Base-by-base conservation (phyloP, 306 rosid species). In the Quillaja saponaria region DNA sequence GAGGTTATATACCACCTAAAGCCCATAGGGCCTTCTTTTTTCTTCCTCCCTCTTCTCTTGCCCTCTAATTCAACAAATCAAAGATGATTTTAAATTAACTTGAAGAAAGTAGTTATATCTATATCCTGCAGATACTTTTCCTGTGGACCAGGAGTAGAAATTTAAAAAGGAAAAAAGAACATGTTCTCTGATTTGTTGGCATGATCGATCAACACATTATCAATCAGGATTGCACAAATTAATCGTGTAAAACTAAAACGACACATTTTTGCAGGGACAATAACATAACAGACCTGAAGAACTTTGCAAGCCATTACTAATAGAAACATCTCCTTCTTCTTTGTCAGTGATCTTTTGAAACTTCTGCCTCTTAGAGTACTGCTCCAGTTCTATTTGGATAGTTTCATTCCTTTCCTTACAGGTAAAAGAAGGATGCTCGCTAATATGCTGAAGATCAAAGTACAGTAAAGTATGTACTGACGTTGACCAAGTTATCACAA, bases 251-350 rank as follows among this genome's bases (percentile, higher is more conserved):
- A 37, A 21, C 49, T 19, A 28, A 70, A 71, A 45, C 18, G 47
- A 16, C 49, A 13, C 11, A 21, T 41, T 34, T 49, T 52, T 53
- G 60, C 47, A 10, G 33, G 67, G 28, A 54, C 61, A 40, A 55
- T 61, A 42, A 65, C 44, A 46, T 44, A 60, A 58, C 82, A 64
- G 35, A 87, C 95, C 87, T 55, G 96, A 88, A 71, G 85, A 78
- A 33, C 71, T 81, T 71, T 73, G 77, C 61, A 63, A 25, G 25
- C 79, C 76, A 31, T 72, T 69, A 62, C 55, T 72, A 33, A 64
- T 59, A 58, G 90, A 71, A 61, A 61, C 85, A 61, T 72, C 83
- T 61, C 59, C 80, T 40, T 63, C 77, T 71, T 80, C 84, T 2
- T 68, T 53, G 82, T 71, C 63, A 16, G 61, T 60, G 34, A 61